Conservation (phyloP, 163 green algal species). For the Scenedesmus sp. region DNA sequence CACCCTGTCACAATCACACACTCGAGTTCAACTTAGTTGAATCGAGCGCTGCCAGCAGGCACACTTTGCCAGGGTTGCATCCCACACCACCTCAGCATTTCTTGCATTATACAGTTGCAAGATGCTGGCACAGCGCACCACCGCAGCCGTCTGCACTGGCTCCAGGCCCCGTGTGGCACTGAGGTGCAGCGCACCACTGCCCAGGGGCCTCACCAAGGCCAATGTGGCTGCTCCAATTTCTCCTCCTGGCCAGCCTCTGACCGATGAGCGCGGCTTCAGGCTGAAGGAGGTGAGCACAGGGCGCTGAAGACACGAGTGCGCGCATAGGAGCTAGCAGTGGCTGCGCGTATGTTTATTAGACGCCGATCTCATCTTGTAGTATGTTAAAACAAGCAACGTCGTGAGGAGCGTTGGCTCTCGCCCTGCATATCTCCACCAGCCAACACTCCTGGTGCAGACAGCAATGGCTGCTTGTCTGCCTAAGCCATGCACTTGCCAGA, state of each 20-base stretch:
- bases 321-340: background rate
- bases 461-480: background rate
- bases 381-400: background rate
- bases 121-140: slow-evolving; percentile 4
- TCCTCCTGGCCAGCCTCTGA: background rate
- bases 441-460: background rate
- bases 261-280: slow-evolving; percentile 44
- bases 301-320: background rate
- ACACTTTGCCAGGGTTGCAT: background rate
- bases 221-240: slow-evolving; percentile 40
- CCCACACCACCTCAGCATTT: background rate
- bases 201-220: slow-evolving; percentile 19
- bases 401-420: background rate
- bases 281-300: slow-evolving; percentile 43
- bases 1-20: background rate
- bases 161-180: slow-evolving; percentile 1
- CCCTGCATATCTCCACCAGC: background rate
- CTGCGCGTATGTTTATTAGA: background rate
- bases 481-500: background rate
- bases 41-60: background rate
- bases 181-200: background rate
- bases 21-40: background rate
- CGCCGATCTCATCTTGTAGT: background rate
- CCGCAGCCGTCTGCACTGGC: background rate
- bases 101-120: background rate